Evolutionary conservation across 768 basidiomycete genomes (phyloP), one percentile per base, ranked within the genome.

Genomic region (Filobasidium floriforme): DNA sequence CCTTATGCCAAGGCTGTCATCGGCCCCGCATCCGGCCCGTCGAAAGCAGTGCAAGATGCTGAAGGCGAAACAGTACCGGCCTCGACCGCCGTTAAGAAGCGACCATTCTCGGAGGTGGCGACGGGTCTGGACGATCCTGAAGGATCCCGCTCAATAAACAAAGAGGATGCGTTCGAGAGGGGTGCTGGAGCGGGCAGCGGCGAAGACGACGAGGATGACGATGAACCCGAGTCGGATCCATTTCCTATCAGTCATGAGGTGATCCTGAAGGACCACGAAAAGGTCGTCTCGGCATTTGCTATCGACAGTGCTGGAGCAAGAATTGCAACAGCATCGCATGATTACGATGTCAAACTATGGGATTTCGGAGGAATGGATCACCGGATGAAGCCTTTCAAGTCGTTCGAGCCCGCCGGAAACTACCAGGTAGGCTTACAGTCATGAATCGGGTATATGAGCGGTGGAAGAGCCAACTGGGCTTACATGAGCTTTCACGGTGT

Each of bases 331-430:
- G 96, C 96, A 18, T 90, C 90, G 22, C 88, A 98, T 80, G 96
- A 99, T 77, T 98, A 98, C 75, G 96, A 99, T 79, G 87, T 89
- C 79, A 98, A 98, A 80, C 79, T 99, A 62, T 99, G 94, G 93
- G 96, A 99, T 79, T 98, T 98, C 79, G 94, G 94, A 72, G 96
- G 96, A 18, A 99, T 99, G 96, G 89, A 90, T 74, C 81, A 83
- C 68, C 81, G 86, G 69, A 87, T 81, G 79, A 90, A 90, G 79
- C 93, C 96, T 18, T 98, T 99, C 85, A 89, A 93, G 81, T 89
- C 85, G 71, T 98, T 89, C 86, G 96, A 99, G 76, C 89, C 92
- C 68, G 87, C 89, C 66, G 92, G 90, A 69, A 90, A 87, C 72
- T 96, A 96, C 79, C 87, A 93, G 80, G 92, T 70, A 43, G 81